Base-by-base conservation (phyloP, 2,329 filamentous ascomycete species). In the Hirsutella thompsonii region DNA sequence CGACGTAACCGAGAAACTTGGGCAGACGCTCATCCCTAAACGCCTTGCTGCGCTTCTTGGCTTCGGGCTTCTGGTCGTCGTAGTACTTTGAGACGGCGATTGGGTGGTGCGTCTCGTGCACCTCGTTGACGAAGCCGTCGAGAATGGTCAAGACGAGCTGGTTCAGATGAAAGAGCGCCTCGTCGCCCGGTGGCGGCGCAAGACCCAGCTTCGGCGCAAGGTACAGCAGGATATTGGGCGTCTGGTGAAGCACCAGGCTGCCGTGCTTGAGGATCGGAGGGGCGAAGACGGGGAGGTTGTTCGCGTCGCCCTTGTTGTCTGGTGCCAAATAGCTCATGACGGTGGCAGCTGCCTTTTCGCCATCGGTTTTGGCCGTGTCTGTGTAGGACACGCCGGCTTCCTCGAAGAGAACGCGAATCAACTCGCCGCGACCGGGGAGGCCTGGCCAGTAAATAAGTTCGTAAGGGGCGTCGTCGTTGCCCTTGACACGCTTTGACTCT, bases 21-120 rank as follows among this genome's bases (percentile, higher is more conserved):
- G 83, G 83, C 26, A 89, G 64, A 1, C 84, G 67, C 35, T 65
- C 69, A 41, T 69, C 60, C 8, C 78, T 63, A 43, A 79, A 86
- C 42, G 78, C 68, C 34, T 63, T 63, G 8, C 74, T 68, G 46
- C 68, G 72, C 44, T 66, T 67, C 52, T 77, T 61, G 14, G 77
- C 68, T 55, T 85, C 83, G 1, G 68, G 63, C 56, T 81, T 85
- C 60, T 90, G 84, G 20, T 88, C 81, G 52, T 87, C 81, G 51
- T 88, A 90, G 56, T 79, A 82, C 4, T 72, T 55, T 1, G 57
- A 54, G 0, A 63, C 53, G 2, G 74, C 68, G 39, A 86, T 63
- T 1, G 84, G 84, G 52, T 90, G 84, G 55, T 90, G 84, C 20
- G 75, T 78, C 50, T 89, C 81, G 55, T 89, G 84, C 1, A 76